Evolutionary conservation across 768 basidiomycete genomes (phyloP), one percentile per base, ranked within the genome.

Genomic region (Kwoniella sp.): DNA sequence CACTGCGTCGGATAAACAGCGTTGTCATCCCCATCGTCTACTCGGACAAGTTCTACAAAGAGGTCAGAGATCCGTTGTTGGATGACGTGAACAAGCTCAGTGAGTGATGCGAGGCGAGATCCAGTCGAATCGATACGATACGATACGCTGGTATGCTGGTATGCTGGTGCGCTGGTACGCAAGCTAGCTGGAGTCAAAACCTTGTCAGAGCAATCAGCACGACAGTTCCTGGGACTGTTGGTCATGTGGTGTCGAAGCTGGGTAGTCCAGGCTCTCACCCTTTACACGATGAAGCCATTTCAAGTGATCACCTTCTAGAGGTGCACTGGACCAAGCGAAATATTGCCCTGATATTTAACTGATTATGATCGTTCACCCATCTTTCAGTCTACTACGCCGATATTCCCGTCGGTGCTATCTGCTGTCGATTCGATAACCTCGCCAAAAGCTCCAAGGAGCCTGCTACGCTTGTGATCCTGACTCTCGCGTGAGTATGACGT

Each of bases 71-170:
- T 48, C 69, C 77, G 0, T 58, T 67, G 1, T 53, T 77, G 28
- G 79, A 80, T 55, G 77, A 77, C 52, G 60, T 80, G 45, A 80
- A 80, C 67, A 80, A 80, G 71, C 74, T 80, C 30, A 74, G 78
- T 77, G 30, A 66, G 78, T 67, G 5, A 1, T 34, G 15, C 38
- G 17, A 28, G 20, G 20, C 15, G 41, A 11, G 28, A 15, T 11
- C 29, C 22, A 38, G 38, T 61, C 23, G 11, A 20, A 29, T 51
- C 41, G 34, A 26, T 57, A 11, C 45, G 38, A 28, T 52, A 23
- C 12, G 5, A 30, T 47, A 22, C 22, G 26, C 56, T 58, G 22
- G 15, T 20, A 23, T 38, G 30, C 34, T 23, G 29, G 28, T 34
- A 55, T 54, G 50, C 53, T 37, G 5, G 13, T 37, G 7, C 13